Evolutionary conservation across 2,329 filamentous ascomycete species (phyloP), one percentile per base, ranked within the genome.

Genomic region (Cryphonectria carpinicola): DNA sequence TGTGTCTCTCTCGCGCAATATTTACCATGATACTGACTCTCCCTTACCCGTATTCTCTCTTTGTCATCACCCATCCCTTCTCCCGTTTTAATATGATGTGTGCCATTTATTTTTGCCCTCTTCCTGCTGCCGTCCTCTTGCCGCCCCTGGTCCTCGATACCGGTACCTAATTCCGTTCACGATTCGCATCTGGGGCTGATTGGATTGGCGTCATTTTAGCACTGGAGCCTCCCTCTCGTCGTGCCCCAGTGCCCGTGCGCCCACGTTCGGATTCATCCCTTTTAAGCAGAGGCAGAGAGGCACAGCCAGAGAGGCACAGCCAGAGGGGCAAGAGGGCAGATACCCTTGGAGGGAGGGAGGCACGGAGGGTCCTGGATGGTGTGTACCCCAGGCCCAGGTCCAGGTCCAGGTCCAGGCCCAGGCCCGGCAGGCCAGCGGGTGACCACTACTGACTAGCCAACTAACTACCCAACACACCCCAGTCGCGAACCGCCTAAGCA

Each of bases 131-230:
- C 63, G 14, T 41, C 61, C 22, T 46, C 25, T 35, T n/a, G 32
- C 10, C 2, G 28, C 35, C 58, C 58, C 35, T 61, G 19, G 58
- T 39, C 35, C 58, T n/a, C 6, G 58, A 35, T 58, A 58, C 11
- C 58, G 32, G 8, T 14, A 61, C 35, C 63, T 49, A 25, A 65
- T 46, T 46, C 63, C 19, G 14, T 49, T 65, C 11, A 19, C 41
- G 63, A 65, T 65, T 65, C 63, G 28, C 58, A 37, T 39, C 58
- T 39, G 58, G 58, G 28, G 25, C 61, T 11, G 41, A 46, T 52
- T 52, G 63, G 41, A 52, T 52, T 65, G 63, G 63, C 43, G 63
- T 65, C 63, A 65, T 65, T 65, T 65, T 35, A 65, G 25, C 63
- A 49, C 63, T 49, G 63, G 63, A 35, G 63, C 63, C 41, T 49